Evolutionary conservation across 2,329 filamentous ascomycete genomes (phyloP), one percentile per base, ranked within the genome.

Genomic region (Polychaeton citri): DNA sequence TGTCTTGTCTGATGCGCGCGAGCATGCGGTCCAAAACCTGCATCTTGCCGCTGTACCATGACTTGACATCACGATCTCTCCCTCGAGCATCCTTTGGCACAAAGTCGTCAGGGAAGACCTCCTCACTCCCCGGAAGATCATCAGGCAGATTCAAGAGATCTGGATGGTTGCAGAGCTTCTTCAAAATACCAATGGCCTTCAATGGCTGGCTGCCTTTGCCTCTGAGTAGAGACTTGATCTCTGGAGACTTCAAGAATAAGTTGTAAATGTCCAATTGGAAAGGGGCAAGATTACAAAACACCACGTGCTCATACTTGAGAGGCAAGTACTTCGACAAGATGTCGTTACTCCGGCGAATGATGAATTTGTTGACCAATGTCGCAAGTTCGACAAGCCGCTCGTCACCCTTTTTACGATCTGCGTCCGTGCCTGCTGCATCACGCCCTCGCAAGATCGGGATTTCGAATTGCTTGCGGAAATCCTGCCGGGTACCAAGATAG

Each of bases 41-140:
- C 86, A 98, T 95, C 61, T 98, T 98, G 33, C 90, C 92, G 2
- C 87, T 95, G 57, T 95, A 95, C 83, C 83, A 94, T 1, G 86
- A 75, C 57, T 90, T 94, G 50, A 96, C 68, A 44, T 98, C 90
- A 28, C 90, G 76, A 55, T 96, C 87, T 40, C 90, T 74, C 3
- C 90, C 90, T 34, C 90, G 76, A 2, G 79, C 67, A 43, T 95
- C 88, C 50, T 86, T 93, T 0, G 81, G 83, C 3, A 92, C 76
- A 52, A 85, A 98, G 52, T 93, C 88, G 2, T 82, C 78, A 0
- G 90, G 90, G 52, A 78, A 90, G 48, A 74, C 74, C 19, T 75
- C 56, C 51, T 98, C 87, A 39, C 81, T 86, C 4, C 90, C 90
- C 1, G 88, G 87, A 19, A 98, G 65, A 54, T 98, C 90, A 0